A percentile compares a stretch with the other conserved stretches of the same genome.
phyloP scores from a whole-genome alignment of 2,329 filamentous ascomycete species.

The Beauveria scarabaeidicola region DNA sequence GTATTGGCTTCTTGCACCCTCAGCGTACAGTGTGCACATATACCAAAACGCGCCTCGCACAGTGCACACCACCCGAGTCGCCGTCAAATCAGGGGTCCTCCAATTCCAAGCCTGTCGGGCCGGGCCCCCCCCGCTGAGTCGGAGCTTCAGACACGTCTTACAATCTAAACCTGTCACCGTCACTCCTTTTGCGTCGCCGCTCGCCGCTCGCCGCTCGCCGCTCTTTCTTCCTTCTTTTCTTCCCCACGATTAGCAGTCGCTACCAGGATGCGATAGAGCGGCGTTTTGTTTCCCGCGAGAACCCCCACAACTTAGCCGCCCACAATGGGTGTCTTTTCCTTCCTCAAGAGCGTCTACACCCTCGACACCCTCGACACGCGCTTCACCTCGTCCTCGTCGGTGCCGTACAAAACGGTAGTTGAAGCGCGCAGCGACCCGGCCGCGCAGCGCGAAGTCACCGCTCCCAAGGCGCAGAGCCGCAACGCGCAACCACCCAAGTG shows the following conservation, averaged over 20 bases:
- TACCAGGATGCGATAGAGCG: slow-evolving; percentile 1
- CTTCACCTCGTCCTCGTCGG: slow-evolving; percentile 61
- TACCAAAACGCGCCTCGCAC: not conserved
- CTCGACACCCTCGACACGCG: slow-evolving; percentile 53
- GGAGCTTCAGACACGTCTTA: not conserved
- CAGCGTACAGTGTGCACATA: not conserved
- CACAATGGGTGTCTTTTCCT: slow-evolving; percentile 35
- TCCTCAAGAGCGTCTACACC: slow-evolving; percentile 49
- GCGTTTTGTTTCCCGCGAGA: too few relatives aligned
- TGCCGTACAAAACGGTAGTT: slow-evolving; percentile 52
- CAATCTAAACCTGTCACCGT: not conserved
- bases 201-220: not conserved
- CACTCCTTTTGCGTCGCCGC: not conserved
- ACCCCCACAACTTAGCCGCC: not conserved
- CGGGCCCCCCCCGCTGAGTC: not conserved
- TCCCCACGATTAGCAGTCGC: not conserved
- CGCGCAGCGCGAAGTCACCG: slow-evolving; percentile 22
- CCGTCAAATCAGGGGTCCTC: slow-evolving; percentile 10
- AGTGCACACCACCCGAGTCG: not conserved
- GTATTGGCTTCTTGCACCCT: not conserved
- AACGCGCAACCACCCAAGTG: slow-evolving; percentile 60
- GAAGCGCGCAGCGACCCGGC: slow-evolving; percentile 39
- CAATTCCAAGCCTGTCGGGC: slow-evolving; percentile 3
- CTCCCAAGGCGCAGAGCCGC: slow-evolving; percentile 30
- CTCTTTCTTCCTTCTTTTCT: not conserved